A percentile compares a stretch with the other conserved stretches of the same genome.
Conservation (phyloP, 1,284 basidiomycete genomes). For the Kwoniella shivajii region DNA sequence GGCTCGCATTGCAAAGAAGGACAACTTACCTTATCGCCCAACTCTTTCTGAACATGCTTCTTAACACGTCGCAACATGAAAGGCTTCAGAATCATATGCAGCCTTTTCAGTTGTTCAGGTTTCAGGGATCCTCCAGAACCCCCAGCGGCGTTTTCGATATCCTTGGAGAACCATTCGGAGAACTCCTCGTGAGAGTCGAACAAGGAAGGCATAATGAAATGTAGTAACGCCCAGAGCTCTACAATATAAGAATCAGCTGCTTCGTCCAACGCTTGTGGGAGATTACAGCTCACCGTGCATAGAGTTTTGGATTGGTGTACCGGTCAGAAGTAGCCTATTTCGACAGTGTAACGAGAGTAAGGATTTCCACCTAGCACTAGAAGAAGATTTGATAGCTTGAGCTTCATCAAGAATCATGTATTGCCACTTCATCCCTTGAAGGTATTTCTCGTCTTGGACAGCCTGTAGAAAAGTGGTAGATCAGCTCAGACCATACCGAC, state of each 20-base stretch:
- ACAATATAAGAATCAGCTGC: constrained; percentile 10
- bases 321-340: constrained; percentile 91
- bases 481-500: neutral
- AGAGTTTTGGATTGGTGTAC: constrained; percentile 98
- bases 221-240: constrained; percentile 99
- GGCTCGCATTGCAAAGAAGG: neutral
- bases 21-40: constrained; percentile 87
- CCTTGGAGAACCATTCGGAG: constrained; percentile 99
- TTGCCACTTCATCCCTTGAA: constrained; percentile 98
- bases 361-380: constrained; percentile 97
- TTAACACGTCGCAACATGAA: constrained; percentile 99
- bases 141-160: constrained; percentile 94
- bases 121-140: constrained; percentile 71
- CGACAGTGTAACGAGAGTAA: constrained; percentile 93
- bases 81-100: constrained; percentile 99
- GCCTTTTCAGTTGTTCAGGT: constrained; percentile 89
- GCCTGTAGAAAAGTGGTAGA: constrained; percentile 59
- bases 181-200: constrained; percentile 99
- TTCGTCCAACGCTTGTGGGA: neutral
- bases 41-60: constrained; percentile 97
- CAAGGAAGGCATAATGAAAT: constrained; percentile 99
- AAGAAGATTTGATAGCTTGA: constrained; percentile 98
- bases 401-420: constrained; percentile 99
- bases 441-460: constrained; percentile 97
- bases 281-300: constrained; percentile 79